Evolutionary conservation across 2,329 filamentous ascomycete genomes (phyloP).

Genomic region (Gremmenia infestans): DNA sequence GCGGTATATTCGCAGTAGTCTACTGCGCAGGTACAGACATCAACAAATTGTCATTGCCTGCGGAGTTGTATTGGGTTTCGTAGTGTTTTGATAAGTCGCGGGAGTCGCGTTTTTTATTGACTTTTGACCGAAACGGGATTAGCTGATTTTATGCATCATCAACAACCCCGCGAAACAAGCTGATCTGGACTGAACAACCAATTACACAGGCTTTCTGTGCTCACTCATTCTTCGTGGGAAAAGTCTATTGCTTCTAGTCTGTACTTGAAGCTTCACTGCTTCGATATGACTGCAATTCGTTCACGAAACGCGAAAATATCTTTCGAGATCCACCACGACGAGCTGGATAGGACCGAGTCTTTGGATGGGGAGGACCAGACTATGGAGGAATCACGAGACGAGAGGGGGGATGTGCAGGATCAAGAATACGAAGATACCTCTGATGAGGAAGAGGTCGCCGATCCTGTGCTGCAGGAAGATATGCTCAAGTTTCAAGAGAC

Average conservation of each 20-base stretch:
- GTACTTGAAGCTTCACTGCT: constrained; percentile 6
- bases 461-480: constrained; percentile 70
- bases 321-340: constrained; percentile 37
- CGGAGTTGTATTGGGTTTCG: constrained; percentile 23
- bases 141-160: not conserved
- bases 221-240: constrained; percentile 2
- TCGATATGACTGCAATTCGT: constrained; percentile 28
- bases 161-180: constrained; percentile 12
- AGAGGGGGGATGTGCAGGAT: constrained; percentile 31
- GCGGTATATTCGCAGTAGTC: constrained; percentile 17
- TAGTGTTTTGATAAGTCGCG: constrained; percentile 16
- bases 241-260: constrained; percentile 3
- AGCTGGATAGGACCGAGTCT: constrained; percentile 32
- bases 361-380: constrained; percentile 36
- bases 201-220: constrained; percentile 12
- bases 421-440: constrained; percentile 43
- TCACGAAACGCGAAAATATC: constrained; percentile 28
- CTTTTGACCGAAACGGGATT: constrained; percentile 8
- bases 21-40: constrained; percentile 16
- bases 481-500: constrained; percentile 79
- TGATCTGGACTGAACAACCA: constrained; percentile 21
- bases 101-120: constrained; percentile 9
- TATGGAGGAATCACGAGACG: constrained; percentile 35
- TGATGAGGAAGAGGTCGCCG: constrained; percentile 59
- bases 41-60: constrained; percentile 23